Evolutionary conservation across 73 alveolate species (phyloP), one percentile per base, ranked within the genome.

Genomic region (Blepharisma japonicum): DNA sequence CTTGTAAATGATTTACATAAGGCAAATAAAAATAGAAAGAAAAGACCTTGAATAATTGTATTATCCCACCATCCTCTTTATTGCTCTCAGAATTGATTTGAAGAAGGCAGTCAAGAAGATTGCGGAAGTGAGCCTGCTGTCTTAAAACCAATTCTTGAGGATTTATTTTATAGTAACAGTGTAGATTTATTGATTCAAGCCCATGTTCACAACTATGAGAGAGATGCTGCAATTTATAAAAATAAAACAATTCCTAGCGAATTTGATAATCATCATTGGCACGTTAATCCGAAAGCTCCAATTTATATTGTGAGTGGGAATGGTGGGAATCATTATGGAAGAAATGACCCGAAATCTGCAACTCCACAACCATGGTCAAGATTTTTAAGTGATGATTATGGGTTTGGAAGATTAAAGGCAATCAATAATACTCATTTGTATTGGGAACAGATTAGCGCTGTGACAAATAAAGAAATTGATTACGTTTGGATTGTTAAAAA

Each of bases 241-340:
- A 53, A 53, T 20, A 53, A 53, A 53, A 53, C 67, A 53, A 20
- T 53, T 11, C n/a, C n/a, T 14, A 53, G 67, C 23, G 67, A 53
- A 14, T 2, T 20, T 61, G 74, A 61, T 2, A 39, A 25, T 18
- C 18, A 18, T 20, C 23, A 61, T 61, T 20, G 14, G 48, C 38
- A 61, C 23, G 48, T 61, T 9, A 25, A 61, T 14, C 38, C 49
- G 2, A 25, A 14, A 14, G 38, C 74, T 8, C 14, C 74, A 18
- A 25, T 61, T 61, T 61, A 18, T 61, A 25, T 61, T 20, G 23
- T 39, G 11, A 61, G 23, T 61, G 74, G 74, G 39, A 25, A 14
- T 61, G 74, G 48, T 14, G 74, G 74, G 74, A 61, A 61, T 61
- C 14, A 25, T n/a, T 14, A 61, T 61, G 74, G 74, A 4, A n/a